phyloP scores from a whole-genome alignment of 2,329 filamentous ascomycete species.

The Metarhizium rileyi region DNA sequence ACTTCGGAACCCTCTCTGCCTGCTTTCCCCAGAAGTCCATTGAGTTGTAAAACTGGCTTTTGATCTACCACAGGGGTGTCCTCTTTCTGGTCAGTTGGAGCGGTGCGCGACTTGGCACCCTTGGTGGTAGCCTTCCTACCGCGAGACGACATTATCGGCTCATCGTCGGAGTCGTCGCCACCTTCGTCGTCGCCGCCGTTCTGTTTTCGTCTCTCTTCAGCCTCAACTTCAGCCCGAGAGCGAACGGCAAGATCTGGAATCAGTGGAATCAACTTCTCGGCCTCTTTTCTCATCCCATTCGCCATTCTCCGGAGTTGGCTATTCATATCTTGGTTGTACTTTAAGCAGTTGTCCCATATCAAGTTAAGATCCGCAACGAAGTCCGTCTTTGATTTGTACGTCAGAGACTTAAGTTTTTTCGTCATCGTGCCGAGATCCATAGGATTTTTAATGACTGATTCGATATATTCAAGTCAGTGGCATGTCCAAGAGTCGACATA shows the following conservation, averaged over 20 bases:
- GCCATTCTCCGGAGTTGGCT: conserved; percentile 88
- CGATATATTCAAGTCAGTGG: conserved; percentile 14
- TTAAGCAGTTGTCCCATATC: conserved; percentile 95
- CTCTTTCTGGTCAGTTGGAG: conserved; percentile 63
- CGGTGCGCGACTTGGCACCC: conserved; percentile 66
- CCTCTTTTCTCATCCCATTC: conserved; percentile 93
- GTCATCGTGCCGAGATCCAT: conserved; percentile 99
- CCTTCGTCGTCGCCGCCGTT: conserved; percentile 75
- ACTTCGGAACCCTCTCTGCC: conserved; percentile 68
- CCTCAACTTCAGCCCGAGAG: conserved; percentile 88
- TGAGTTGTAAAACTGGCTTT: conserved; percentile 62
- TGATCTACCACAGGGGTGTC: conserved; percentile 67
- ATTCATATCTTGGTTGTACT: conserved; percentile 84
- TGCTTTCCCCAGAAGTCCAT: conserved; percentile 48
- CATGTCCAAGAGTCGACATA: neutral
- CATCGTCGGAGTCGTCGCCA: conserved; percentile 88
- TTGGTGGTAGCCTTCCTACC: conserved; percentile 76
- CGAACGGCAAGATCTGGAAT: conserved; percentile 89
- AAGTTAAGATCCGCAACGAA: conserved; percentile 90
- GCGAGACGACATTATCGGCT: conserved; percentile 95
- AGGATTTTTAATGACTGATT: conserved; percentile 77
- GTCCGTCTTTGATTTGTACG: conserved; percentile 83
- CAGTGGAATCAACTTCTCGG: conserved; percentile 87
- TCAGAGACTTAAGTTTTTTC: conserved; percentile 79
- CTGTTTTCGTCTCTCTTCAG: conserved; percentile 74